phyloP scores from a whole-genome alignment of 495 filamentous ascomycete species.

The Aspergillus carlsbadensis region DNA sequence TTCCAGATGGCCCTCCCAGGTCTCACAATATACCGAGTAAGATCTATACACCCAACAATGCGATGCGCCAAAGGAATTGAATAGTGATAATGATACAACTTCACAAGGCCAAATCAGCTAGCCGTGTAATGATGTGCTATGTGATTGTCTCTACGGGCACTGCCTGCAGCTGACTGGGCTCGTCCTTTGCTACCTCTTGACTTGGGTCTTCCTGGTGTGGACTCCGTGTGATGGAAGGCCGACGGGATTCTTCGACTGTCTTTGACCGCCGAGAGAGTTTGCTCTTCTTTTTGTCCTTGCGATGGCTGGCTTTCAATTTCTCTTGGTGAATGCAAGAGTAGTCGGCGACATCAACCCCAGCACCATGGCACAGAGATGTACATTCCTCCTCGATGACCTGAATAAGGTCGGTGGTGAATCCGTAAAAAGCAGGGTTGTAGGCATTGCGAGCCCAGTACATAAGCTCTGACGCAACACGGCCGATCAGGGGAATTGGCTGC shows the following conservation, averaged over 20 bases:
- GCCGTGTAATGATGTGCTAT: neutral
- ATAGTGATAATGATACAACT: neutral
- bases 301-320: slow-evolving; percentile 15
- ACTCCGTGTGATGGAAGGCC: neutral
- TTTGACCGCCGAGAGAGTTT: slow-evolving; percentile 7
- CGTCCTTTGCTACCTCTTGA: neutral
- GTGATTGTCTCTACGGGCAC: neutral
- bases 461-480: slow-evolving; percentile 43
- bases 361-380: slow-evolving; percentile 34
- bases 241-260: neutral
- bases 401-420: slow-evolving; percentile 38
- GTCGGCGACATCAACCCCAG: slow-evolving; percentile 40
- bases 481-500: slow-evolving; percentile 37
- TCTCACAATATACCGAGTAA: neutral
- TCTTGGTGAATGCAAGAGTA: slow-evolving; percentile 27
- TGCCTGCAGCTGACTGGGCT: neutral
- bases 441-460: slow-evolving; percentile 50
- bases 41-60: neutral
- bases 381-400: slow-evolving; percentile 43
- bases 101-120: neutral
- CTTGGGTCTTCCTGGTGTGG: neutral
- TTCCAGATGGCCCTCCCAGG: neutral
- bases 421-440: slow-evolving; percentile 48
- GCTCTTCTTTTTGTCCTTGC: slow-evolving; percentile 18
- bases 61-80: neutral